Evolutionary conservation across 352 stramenopile genomes (phyloP).

Genomic region (Globisporangium emineosum): DNA sequence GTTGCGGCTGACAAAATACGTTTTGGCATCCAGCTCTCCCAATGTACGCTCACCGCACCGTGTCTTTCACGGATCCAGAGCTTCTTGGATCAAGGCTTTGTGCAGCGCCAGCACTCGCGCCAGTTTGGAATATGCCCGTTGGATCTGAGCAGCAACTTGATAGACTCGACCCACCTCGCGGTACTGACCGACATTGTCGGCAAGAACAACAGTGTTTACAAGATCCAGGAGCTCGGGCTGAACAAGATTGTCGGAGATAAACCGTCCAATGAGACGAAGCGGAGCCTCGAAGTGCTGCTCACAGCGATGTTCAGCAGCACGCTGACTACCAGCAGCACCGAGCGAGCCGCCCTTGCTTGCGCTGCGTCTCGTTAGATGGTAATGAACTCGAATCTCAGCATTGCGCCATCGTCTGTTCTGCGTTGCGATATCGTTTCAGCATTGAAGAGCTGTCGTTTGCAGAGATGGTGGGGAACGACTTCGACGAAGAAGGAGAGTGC

Average conservation of each 20-base stretch:
- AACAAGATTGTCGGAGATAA: background rate
- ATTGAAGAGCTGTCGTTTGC: too few relatives aligned
- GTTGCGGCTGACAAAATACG: background rate
- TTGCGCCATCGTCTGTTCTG: constrained; percentile 32
- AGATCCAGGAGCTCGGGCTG: constrained; percentile 1
- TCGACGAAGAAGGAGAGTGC: too few relatives aligned
- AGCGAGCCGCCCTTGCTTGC: background rate
- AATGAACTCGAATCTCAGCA: background rate
- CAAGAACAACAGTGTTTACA: background rate
- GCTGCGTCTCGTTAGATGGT: background rate
- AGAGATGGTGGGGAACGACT: too few relatives aligned
- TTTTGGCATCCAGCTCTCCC: background rate
- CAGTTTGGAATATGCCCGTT: background rate
- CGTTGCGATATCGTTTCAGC: constrained; percentile 22
- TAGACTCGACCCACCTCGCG: background rate
- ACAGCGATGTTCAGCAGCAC: background rate
- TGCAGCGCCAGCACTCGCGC: background rate
- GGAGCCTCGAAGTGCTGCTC: too few relatives aligned
- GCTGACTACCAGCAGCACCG: background rate
- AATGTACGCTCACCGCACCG: background rate
- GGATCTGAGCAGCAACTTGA: background rate
- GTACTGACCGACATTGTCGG: background rate
- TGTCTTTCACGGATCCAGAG: background rate
- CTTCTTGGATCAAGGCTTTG: background rate
- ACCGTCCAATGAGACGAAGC: too few relatives aligned